These are phyloP conservation scores for Bretschneidera sinensis DNA, from an alignment of 345 rosid genomes.

Conservation along the genomic window DNA sequence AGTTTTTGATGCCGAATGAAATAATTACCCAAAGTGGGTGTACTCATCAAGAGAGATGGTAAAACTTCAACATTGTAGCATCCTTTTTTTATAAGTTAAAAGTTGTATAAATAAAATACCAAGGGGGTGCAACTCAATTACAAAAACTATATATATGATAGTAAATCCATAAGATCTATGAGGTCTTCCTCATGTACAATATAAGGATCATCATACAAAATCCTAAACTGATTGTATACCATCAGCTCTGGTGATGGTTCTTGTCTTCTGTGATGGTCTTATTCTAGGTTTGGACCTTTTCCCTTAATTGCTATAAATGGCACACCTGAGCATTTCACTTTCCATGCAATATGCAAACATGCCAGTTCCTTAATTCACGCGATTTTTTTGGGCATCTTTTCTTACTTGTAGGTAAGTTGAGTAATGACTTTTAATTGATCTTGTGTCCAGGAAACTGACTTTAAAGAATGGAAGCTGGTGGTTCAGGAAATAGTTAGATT, in stretches of 20 bases:
- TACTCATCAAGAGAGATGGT: background rate
- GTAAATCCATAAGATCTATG: no score
- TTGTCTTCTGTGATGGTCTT: background rate
- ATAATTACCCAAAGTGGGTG: background rate
- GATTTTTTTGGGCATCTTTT: background rate
- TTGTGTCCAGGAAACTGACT: conserved; percentile 81
- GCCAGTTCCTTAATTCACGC: conserved; percentile 2
- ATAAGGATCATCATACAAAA: no score
- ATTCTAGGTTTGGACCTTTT: background rate
- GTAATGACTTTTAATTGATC: conserved; percentile 21
- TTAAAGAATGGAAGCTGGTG: conserved; percentile 98
- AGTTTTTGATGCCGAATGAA: no score
- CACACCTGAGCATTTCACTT: background rate
- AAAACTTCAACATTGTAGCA: background rate
- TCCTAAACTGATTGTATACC: no score
- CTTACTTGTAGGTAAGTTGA: background rate
- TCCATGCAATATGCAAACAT: background rate
- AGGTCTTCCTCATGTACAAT: no score
- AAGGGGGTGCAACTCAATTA: no score
- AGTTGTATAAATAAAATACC: no score
- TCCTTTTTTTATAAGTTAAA: no score
- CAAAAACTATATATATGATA: no score
- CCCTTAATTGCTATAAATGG: background rate
- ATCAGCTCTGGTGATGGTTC: no score
- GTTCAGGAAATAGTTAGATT: conserved; percentile 88